phyloP scores from a whole-genome alignment of 305 asterid genomes.

The Solanum hybrid region DNA sequence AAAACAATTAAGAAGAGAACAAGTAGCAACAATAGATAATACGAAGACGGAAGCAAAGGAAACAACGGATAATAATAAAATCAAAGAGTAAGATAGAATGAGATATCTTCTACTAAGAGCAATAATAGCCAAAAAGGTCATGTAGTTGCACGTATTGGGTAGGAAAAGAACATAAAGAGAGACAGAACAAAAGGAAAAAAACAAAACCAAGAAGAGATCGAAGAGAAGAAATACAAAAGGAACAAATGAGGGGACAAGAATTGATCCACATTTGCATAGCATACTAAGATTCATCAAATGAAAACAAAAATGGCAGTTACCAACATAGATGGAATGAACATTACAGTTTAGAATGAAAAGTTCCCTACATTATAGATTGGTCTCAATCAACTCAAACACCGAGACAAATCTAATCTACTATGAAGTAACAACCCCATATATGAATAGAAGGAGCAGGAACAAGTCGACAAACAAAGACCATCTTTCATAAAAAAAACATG shows the following conservation, averaged over 20 bases:
- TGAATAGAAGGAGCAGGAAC: background rate
- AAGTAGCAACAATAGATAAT: background rate
- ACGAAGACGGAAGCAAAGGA: background rate
- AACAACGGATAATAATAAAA: background rate
- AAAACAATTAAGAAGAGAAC: background rate
- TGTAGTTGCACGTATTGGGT: background rate
- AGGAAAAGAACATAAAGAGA: background rate
- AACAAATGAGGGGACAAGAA: background rate
- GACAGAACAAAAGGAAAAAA: background rate
- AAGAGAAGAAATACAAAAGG: background rate
- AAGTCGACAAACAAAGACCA: background rate
- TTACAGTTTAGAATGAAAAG: background rate
- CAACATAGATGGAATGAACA: background rate
- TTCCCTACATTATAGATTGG: background rate
- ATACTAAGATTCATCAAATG: background rate
- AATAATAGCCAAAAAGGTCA: background rate
- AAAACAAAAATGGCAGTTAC: background rate
- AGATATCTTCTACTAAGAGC: background rate
- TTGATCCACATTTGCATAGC: background rate
- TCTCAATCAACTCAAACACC: background rate
- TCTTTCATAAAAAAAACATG: background rate
- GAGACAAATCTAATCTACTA: background rate
- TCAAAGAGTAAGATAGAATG: background rate
- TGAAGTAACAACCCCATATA: background rate
- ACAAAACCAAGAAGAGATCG: background rate